Base-by-base conservation (phyloP, 352 stramenopile species). In the Phytophthora ohioensis region DNA sequence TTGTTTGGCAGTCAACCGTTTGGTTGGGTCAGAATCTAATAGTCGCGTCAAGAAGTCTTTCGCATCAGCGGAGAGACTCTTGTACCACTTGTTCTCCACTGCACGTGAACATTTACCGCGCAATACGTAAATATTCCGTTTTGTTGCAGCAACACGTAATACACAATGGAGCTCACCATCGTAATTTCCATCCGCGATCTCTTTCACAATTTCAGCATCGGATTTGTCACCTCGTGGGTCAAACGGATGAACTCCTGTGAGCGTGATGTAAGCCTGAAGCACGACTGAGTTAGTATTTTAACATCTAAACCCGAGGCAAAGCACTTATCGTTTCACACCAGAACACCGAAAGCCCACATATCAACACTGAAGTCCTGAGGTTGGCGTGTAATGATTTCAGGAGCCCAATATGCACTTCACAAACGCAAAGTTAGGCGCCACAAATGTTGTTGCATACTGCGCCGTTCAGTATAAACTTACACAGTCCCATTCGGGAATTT, bases 321-420 rank as follows among this genome's bases (percentile, higher is more conserved):
- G n/a, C 45, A 41, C 9, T 32, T 31, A 5, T 13, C 3, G 5
- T 42, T 48, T 32, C 15, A 11, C 76, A 91, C 84, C 74, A 94
- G 54, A 15, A 92, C 82, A 8, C 87, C 87, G 59, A 94, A 93
- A 3, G 87, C 83, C 85, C 83, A 94, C 85, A 92, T 93, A 47
- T 94, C 87, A 30, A 92, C 85, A 11, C 73, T 75, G 66, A 88
- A 84, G 62, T 91, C 84, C 60, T 92, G 85, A 42, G 87, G 87
- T 42, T 85, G 78, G 1, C 76, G 66, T 42, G 71, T 85, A 62
- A 94, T 90, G 52, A 94, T 91, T 72, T 94, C 87, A 31, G 87
- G 87, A 12, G 87, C 84, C 87, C 85, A 94, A 56, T 93, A 94
- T 17, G 84, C 85, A 27, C 85, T 94, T 58, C 4, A 46, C 3